Percentiles rank a stretch among this genome's conserved stretches.
These are phyloP conservation scores for Babesia microti DNA, from an alignment of 169 alveolate species.

Conservation along the genomic window DNA sequence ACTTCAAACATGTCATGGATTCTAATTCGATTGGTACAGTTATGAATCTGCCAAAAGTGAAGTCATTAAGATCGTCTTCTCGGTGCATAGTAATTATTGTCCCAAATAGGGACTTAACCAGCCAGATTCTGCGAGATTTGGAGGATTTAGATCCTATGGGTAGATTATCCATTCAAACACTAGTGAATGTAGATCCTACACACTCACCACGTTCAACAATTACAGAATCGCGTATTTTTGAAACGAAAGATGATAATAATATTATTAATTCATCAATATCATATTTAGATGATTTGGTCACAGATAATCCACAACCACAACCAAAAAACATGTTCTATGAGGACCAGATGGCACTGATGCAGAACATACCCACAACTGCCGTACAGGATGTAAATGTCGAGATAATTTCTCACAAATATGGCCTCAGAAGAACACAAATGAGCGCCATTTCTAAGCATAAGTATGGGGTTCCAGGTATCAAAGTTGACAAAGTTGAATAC, in stretches of 20 bases:
- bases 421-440: neutral
- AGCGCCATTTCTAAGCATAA: neutral
- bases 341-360: slow-evolving; percentile 28
- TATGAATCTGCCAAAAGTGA: no score
- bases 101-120: slow-evolving; percentile 49
- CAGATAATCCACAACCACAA: no score
- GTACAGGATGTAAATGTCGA: slow-evolving; percentile 7
- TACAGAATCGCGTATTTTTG: no score
- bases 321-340: no score
- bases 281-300: no score
- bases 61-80: no score
- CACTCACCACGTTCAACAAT: no score
- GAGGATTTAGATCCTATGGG: slow-evolving; percentile 43
- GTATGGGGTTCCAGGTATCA: slow-evolving; percentile 20
- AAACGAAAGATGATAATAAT: no score
- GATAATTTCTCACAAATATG: slow-evolving; percentile 20
- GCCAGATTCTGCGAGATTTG: slow-evolving; percentile 44
- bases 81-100: slow-evolving; percentile 46
- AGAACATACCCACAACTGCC: slow-evolving; percentile 7
- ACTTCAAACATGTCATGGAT: no score
- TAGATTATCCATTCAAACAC: slow-evolving; percentile 51
- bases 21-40: no score
- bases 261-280: no score
- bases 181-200: slow-evolving; percentile 29
- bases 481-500: slow-evolving; percentile 9